Conservation (phyloP, 2,329 filamentous ascomycete genomes). For the Chaetomium sp. region DNA sequence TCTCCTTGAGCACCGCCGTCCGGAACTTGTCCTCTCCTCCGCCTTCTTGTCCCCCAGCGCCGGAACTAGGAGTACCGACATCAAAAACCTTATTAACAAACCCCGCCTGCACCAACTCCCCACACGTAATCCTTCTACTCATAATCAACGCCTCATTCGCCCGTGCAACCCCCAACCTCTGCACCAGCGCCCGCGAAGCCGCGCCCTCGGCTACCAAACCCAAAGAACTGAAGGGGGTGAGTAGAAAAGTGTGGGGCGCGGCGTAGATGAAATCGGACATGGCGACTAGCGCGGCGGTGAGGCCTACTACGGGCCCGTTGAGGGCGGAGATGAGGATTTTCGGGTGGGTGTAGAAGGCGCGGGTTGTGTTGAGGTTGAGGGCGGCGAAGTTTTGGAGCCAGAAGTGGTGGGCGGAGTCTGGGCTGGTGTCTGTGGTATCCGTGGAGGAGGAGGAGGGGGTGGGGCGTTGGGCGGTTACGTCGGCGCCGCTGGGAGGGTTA, state of each 20-base stretch:
- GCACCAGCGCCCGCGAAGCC: conserved; percentile 69
- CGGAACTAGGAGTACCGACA: conserved; percentile 8
- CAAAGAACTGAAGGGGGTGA: conserved; percentile 86
- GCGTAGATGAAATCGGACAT: conserved; percentile 92
- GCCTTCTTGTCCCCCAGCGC: conserved; percentile 42
- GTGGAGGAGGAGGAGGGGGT: too few relatives aligned
- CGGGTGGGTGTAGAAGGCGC: conserved; percentile 86
- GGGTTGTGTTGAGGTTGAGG: conserved; percentile 84
- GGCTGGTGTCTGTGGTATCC: not conserved
- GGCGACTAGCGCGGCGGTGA: conserved; percentile 75
- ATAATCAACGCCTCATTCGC: conserved; percentile 93
- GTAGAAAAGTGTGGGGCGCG: conserved; percentile 71
- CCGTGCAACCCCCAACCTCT: conserved; percentile 69
- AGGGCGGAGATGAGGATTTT: conserved; percentile 89
- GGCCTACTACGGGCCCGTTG: conserved; percentile 85
- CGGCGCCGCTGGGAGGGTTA: conserved; percentile 59
- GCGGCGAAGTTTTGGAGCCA: conserved; percentile 68
- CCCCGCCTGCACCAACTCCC: conserved; percentile 67
- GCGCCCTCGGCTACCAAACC: conserved; percentile 88
- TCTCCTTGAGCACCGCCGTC: conserved; percentile 65
- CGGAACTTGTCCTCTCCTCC: conserved; percentile 62
- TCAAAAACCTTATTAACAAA: conserved; percentile 82
- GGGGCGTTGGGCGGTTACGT: conserved; percentile 54
- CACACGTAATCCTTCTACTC: conserved; percentile 67
- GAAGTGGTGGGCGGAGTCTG: conserved; percentile 34